Evolutionary conservation across 2,329 filamentous ascomycete species (phyloP).

Genomic region (Proliferodiscus dingleyae): DNA sequence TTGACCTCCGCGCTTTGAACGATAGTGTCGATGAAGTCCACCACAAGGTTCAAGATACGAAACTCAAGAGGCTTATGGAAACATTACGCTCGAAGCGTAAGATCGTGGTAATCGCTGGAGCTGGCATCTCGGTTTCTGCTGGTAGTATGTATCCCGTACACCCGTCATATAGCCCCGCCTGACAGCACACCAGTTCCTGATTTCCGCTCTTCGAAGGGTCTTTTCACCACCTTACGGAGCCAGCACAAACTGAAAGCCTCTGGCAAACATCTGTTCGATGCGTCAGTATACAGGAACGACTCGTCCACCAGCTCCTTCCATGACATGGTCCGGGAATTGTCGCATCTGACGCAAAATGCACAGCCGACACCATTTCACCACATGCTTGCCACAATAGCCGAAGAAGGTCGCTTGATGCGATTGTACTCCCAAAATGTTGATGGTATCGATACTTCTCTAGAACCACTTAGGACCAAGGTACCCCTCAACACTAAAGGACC

Average conservation of each 20-base stretch:
- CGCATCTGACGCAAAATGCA: slow-evolving; percentile 70
- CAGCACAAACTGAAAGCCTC: slow-evolving; percentile 90
- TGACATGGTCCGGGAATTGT: slow-evolving; percentile 89
- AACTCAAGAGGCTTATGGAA: slow-evolving; percentile 66
- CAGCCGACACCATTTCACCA: slow-evolving; percentile 88
- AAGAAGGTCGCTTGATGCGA: slow-evolving; percentile 80
- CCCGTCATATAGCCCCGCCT: slow-evolving; percentile 9
- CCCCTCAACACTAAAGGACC: slow-evolving; percentile 79
- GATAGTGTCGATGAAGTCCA: slow-evolving; percentile 43
- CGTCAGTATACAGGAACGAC: slow-evolving; percentile 93
- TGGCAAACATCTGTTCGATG: slow-evolving; percentile 94
- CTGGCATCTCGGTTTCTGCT: slow-evolving; percentile 93
- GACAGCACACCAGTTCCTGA: slow-evolving; percentile 65
- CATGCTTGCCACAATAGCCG: slow-evolving; percentile 81
- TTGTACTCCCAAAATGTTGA: slow-evolving; percentile 98
- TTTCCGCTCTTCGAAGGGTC: slow-evolving; percentile 84
- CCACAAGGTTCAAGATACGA: slow-evolving; percentile 49
- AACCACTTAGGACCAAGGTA: slow-evolving; percentile 73
- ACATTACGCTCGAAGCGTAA: slow-evolving; percentile 85
- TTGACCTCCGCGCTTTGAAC: slow-evolving; percentile 60
- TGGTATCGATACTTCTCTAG: slow-evolving; percentile 80
- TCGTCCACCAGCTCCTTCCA: slow-evolving; percentile 87
- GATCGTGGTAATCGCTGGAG: slow-evolving; percentile 93
- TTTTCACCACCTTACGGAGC: slow-evolving; percentile 79
- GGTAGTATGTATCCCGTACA: slow-evolving; percentile 60